A percentile compares a stretch with the other conserved stretches of the same genome.
phyloP scores from a whole-genome alignment of 2,329 filamentous ascomycete species.

The Macrophomina tecta region DNA sequence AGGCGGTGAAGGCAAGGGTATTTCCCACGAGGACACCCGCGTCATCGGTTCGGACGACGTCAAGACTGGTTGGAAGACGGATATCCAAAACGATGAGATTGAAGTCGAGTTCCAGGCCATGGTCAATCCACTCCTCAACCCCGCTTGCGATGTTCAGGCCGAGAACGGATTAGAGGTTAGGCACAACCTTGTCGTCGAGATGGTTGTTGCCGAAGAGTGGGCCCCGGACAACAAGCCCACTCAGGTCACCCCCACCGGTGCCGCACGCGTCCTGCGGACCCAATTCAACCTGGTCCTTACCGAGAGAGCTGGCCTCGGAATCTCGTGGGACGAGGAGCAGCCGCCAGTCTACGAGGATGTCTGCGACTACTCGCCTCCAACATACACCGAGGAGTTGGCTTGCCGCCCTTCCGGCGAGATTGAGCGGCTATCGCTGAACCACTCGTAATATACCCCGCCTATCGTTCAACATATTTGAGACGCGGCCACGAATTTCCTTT shows the following conservation, averaged over 20 bases:
- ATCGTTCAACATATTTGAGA: constrained; percentile 21
- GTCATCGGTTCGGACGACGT: constrained; percentile 81
- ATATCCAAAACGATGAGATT: constrained; percentile 69
- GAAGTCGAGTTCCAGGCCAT: constrained; percentile 78
- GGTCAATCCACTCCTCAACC: constrained; percentile 66
- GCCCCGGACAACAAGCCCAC: constrained; percentile 71
- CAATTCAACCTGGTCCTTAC: constrained; percentile 86
- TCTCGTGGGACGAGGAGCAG: constrained; percentile 96
- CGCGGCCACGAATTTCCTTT: constrained; percentile 18
- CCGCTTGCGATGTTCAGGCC: constrained; percentile 78
- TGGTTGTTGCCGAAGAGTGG: constrained; percentile 94
- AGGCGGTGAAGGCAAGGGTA: constrained; percentile 70
- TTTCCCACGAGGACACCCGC: constrained; percentile 75
- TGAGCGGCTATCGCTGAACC: constrained; percentile 27
- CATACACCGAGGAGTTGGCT: constrained; percentile 43
- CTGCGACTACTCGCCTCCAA: constrained; percentile 68
- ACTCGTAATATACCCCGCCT: constrained; percentile 11
- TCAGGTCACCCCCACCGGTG: constrained; percentile 83
- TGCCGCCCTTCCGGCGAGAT: constrained; percentile 30
- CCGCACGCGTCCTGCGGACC: constrained; percentile 89
- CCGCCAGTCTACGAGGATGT: constrained; percentile 95
- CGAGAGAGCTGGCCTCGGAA: constrained; percentile 82
- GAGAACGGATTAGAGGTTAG: constrained; percentile 77
- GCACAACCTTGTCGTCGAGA: constrained; percentile 87
- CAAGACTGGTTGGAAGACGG: constrained; percentile 88